Percentiles rank a stretch among this genome's conserved stretches.
These are phyloP conservation scores for Cyberlindnera maritima DNA, from an alignment of 805 yeast genomes.

Conservation along the genomic window DNA sequence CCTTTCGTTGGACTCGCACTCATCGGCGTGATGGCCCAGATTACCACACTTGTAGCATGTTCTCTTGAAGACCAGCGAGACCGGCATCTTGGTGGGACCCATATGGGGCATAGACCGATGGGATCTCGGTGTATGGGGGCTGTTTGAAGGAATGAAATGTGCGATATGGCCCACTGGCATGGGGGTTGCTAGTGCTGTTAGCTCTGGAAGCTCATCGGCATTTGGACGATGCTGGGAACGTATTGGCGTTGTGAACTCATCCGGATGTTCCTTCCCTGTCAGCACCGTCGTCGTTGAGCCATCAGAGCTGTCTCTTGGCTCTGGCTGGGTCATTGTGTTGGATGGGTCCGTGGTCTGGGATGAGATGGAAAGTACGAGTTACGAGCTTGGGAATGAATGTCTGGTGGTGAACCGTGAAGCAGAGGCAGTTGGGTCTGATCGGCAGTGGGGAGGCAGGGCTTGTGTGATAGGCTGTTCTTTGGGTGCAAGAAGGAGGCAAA, in stretches of 20 bases:
- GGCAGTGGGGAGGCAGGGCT: too few relatives aligned
- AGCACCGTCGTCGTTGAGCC: background rate
- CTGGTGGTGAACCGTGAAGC: too few relatives aligned
- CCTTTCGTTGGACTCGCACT: constrained; percentile 25
- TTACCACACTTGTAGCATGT: constrained; percentile 33
- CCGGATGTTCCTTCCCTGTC: background rate
- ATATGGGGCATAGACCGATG: constrained; percentile 1
- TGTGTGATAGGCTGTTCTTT: too few relatives aligned
- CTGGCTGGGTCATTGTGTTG: background rate
- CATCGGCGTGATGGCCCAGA: constrained; percentile 31
- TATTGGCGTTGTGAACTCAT: background rate
- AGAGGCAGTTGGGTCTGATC: too few relatives aligned
- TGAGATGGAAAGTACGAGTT: background rate
- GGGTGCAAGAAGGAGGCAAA: too few relatives aligned
- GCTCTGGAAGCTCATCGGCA: background rate
- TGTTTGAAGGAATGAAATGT: background rate
- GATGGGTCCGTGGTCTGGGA: background rate
- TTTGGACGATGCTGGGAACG: background rate
- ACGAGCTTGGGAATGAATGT: too few relatives aligned
- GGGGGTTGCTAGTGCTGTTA: background rate
- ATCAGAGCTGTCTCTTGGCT: background rate
- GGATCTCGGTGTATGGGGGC: background rate
- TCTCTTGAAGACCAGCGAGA: constrained; percentile 27
- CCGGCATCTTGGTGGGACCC: constrained; percentile 11
- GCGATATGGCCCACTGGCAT: background rate